These are phyloP conservation scores for Ganoderma leucocontextum DNA, from an alignment of 1,284 basidiomycete genomes.

Conservation along the genomic window DNA sequence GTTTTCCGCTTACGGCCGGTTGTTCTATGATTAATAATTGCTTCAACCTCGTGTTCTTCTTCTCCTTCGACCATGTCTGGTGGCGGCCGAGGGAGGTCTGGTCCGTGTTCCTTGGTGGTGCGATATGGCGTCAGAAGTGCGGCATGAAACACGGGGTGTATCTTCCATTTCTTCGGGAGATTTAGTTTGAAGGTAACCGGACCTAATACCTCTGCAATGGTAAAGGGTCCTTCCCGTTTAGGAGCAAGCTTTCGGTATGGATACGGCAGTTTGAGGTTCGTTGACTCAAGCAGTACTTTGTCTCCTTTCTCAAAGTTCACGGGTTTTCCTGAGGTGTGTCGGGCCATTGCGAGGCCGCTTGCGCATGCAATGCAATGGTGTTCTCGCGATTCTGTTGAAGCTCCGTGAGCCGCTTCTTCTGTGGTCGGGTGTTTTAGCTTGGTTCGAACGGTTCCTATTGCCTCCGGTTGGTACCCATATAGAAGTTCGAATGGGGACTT, in stretches of 20 bases:
- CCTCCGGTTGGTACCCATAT: background rate
- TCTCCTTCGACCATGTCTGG: background rate
- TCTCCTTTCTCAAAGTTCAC: constrained; percentile 12
- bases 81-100: constrained; percentile 1
- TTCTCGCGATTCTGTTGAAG: background rate
- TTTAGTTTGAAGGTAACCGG: constrained; percentile 7
- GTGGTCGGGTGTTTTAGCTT: background rate
- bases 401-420: background rate
- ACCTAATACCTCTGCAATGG: constrained; percentile 1
- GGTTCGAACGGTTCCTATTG: background rate
- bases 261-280: constrained; percentile 12
- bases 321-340: background rate
- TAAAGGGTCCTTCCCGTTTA: constrained; percentile 15
- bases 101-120: constrained; percentile 12
- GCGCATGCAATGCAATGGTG: constrained; percentile 1
- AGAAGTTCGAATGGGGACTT: background rate
- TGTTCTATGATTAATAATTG: constrained; percentile 21
- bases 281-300: constrained; percentile 13
- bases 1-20: background rate
- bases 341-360: constrained; percentile 9
- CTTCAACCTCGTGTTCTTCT: constrained; percentile 8
- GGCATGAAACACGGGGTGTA: constrained; percentile 22
- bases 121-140: constrained; percentile 2
- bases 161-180: constrained; percentile 21
- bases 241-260: constrained; percentile 9